Base-by-base conservation (phyloP, 768 basidiomycete genomes). In the button mushroom (Agaricus bisporus) region DNA sequence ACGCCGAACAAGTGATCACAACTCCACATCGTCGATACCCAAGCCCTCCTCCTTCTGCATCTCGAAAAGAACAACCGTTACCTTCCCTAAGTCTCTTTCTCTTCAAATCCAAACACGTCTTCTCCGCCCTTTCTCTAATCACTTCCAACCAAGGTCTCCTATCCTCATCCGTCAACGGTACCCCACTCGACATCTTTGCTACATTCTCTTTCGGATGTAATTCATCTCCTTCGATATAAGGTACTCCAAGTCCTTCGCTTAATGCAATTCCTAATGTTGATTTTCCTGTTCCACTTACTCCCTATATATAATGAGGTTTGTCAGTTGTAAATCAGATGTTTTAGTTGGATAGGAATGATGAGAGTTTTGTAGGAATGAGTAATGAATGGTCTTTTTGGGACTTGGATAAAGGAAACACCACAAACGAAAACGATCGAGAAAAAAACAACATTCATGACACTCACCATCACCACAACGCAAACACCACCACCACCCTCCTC, bases 151-250 rank as follows among this genome's bases (percentile, higher is more conserved):
- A 98, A 0, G 94, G 92, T 59, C 79, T 74, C 17, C 93, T 83
- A 64, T 97, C 94, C 2, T 71, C 77, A 62, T 97, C 94, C 2
- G 75, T 84, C 58, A 98, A 72, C 4, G 93, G 86, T 20, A 73
- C 68, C 0, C 92, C 92, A 1, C 70, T 63, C 4, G 82, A 70
- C 94, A 98, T 97, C 77, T 98, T 98, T 26, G 80, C 84, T 39
- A 95, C 79, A 67, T 95, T 95, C 11, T 78, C 67, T 20, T 73
- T 62, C 0, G 94, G 88, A 64, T 98, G 95, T 26, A 97, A 75
- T 57, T 88, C 84, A 65, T 97, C 94, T 26, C 88, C 95, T 62
- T 98, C 95, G 55, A 92, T 71, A 70, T 88, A 95, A 1, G 91
- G 85, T 56, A 91, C 58, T n/a, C 66, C 67, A 45, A 91, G 73